These are phyloP conservation scores for Pleurotus tuoliensis DNA, from an alignment of 768 basidiomycete species.

Conservation along the genomic window DNA sequence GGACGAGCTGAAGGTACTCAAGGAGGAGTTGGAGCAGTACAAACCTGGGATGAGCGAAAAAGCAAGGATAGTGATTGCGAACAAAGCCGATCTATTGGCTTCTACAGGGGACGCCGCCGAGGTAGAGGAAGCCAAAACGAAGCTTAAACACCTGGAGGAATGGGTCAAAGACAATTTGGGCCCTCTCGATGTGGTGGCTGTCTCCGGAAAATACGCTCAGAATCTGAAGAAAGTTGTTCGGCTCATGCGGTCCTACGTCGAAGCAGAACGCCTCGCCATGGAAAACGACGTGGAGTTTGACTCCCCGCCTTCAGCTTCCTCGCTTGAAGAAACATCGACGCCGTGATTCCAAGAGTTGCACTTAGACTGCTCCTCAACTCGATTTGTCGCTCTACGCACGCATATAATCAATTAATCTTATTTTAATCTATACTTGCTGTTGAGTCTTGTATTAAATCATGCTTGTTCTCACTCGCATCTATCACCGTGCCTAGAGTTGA, in stretches of 20 bases:
- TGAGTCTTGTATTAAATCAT: no score
- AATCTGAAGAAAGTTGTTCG: conserved; percentile 71
- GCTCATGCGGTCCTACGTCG: conserved; percentile 65
- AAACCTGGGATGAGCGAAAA: conserved; percentile 74
- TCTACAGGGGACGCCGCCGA: conserved; percentile 41
- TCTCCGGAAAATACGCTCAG: conserved; percentile 83
- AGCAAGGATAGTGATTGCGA: conserved; percentile 82
- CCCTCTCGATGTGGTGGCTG: conserved; percentile 67
- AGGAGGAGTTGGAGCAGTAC: conserved; percentile 82
- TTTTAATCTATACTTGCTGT: no score
- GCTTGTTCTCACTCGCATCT: no score
- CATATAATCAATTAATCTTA: no score
- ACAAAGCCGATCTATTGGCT: conserved; percentile 89
- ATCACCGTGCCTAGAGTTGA: no score
- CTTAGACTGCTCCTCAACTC: no score
- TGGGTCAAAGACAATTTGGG: conserved; percentile 20
- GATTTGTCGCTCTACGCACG: no score
- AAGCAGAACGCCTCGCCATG: conserved; percentile 15
- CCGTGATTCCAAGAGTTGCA: no score
- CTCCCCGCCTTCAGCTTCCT: no score
- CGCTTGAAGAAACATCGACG: no score
- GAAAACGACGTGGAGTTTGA: no score
- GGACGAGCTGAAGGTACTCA: conserved; percentile 69
- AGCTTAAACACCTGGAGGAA: conserved; percentile 50
- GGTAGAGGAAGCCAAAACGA: conserved; percentile 51